Percentiles rank a stretch among this genome's conserved stretches.
phyloP scores from a whole-genome alignment of 805 yeast genomes.

The Nakazawaea holstii region DNA sequence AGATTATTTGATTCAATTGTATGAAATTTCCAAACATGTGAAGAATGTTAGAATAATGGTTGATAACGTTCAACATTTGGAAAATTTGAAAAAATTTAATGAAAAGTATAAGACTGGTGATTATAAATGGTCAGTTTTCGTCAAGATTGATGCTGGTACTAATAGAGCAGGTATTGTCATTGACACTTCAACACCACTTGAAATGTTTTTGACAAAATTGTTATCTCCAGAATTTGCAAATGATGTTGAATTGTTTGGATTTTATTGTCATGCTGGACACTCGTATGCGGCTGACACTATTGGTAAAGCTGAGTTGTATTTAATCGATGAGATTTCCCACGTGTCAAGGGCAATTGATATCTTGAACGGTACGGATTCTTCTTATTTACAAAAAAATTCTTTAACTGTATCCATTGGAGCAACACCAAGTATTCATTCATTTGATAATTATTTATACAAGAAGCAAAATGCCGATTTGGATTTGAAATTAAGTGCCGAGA shows the following conservation, averaged over 20 bases:
- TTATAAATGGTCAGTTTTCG: constrained; percentile 55
- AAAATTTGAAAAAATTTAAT: constrained; percentile 35
- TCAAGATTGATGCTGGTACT: constrained; percentile 70
- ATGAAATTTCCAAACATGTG: constrained; percentile 34
- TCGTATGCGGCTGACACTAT: constrained; percentile 48
- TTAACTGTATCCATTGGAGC: constrained; percentile 71
- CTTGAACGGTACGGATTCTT: constrained; percentile 30
- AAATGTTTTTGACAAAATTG: constrained; percentile 27
- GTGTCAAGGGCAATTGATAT: constrained; percentile 48
- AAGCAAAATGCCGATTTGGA: constrained; percentile 19
- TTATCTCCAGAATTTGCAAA: constrained; percentile 20
- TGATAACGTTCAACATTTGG: constrained; percentile 55
- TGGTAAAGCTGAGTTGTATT: constrained; percentile 39
- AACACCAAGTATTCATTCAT: constrained; percentile 72
- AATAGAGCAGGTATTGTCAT: constrained; percentile 56
- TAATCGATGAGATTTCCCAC: constrained; percentile 52
- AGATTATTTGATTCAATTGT: constrained; percentile 41
- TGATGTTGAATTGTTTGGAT: constrained; percentile 49
- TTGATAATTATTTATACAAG: constrained; percentile 23
- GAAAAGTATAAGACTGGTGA: constrained; percentile 1
- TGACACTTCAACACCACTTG: constrained; percentile 28
- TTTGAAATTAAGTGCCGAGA: constrained; percentile 12
- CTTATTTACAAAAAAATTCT: constrained; percentile 12
- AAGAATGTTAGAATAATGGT: constrained; percentile 49
- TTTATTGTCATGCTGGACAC: constrained; percentile 79